Evolutionary conservation across 2,329 filamentous ascomycete genomes (phyloP), one percentile per base, ranked within the genome.

Genomic region (Epichloe gansuensis): DNA sequence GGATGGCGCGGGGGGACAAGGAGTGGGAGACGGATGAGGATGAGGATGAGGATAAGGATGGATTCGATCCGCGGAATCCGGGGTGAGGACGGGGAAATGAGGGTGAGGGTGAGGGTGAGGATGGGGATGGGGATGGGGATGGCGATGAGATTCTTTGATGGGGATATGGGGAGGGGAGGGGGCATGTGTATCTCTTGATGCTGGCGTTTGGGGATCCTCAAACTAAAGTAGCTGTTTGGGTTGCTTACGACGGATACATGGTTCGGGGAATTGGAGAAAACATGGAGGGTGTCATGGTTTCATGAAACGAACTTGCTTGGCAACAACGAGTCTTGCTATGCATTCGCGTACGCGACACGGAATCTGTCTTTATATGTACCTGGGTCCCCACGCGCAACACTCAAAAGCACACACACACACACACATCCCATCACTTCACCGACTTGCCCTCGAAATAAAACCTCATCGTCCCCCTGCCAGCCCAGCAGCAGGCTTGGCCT

Each of bases 401-500:
- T 9, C 9, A 17, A 17, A 17, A 17, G 2, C 1, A 17, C 1
- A 17, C 1, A 17, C 1, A 2, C 17, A 17, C 4, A 4, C 35
- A 37, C 9, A 38, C 12, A 5, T 38, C 37, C 9, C 7, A 6
- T 52, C 50, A 15, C 37, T 34, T n/a, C 8, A 13, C 37, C 54
- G 52, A 51, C 25, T 57, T 61, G 1, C 65, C 65, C 59, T 77
- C 73, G 23, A 74, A 63, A 56, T 65, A 70, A 57, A 80, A 51
- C 54, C 66, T 71, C 57, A 72, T 67, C 57, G 71, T 69, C 63
- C 67, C 4, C 72, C 71, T 6, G 77, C 28, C 49, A 67, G 63
- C 15, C 77, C 79, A 31, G 75, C 70, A 56, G 70, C 63, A 4
- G 58, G 55, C 63, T 73, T 75, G 49, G 60, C 62, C 67, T 79